Evolutionary conservation across 768 basidiomycete genomes (phyloP), one percentile per base, ranked within the genome.

Genomic region (Collybiopsis confluens): DNA sequence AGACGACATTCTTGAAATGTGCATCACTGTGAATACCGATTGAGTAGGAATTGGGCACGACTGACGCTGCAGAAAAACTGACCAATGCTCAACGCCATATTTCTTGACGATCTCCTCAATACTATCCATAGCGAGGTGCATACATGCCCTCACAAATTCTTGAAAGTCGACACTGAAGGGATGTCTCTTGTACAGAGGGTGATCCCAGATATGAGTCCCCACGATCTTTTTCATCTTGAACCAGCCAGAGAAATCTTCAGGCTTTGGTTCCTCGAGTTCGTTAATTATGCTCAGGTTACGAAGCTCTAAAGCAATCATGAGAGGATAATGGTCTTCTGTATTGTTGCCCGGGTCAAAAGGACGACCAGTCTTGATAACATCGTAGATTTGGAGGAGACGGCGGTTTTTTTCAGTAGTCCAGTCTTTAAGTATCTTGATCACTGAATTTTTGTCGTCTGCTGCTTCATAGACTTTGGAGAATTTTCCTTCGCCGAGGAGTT

Each of bases 21-120:
- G 5, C 30, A 33, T 33, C 30, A 33, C 30, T 33, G 30, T 13
- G 30, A 33, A 13, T 33, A n/a, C n/a, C 30, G 6, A 33, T 13
- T 33, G 15, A 46, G 26, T 5, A 46, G n/a, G 45, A 8, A 23
- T 10, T 18, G 30, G 30, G 13, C 30, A 46, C 9, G 18, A 8
- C 45, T 10, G 16, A n/a, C n/a, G n/a, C n/a, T n/a, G n/a, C n/a
- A n/a, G n/a, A 23, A 27, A n/a, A 23, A 27, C 45, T 8, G 4
- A 46, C 45, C 45, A 23, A 46, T 46, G 45, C 45, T 46, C 45
- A 10, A 46, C 20, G 10, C 45, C 20, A 46, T 46, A 46, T n/a
- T 46, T 28, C 45, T 27, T 46, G 21, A 46, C 45, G 7, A 23
- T 24, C 4, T 23, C 6, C 45, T 46, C 45, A 46, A 46, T 46